Evolutionary conservation across 345 rosid genomes (phyloP), one percentile per base, ranked within the genome.

Genomic region (Acer negundo): DNA sequence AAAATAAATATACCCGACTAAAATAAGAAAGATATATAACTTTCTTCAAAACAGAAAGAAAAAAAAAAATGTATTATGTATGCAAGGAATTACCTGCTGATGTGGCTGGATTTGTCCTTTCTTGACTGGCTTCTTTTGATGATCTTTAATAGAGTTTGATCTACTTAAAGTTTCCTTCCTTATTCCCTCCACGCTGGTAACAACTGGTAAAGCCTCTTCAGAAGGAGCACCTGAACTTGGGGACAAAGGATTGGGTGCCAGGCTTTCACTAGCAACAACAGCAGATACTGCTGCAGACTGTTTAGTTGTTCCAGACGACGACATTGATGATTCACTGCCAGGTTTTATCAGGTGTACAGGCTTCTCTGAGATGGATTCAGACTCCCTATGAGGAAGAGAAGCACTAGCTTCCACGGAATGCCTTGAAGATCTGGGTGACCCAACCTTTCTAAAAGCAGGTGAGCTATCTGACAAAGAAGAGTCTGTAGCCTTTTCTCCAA

Each of bases 91-190:
- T 84, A 89, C 98, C 94, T 91, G 87, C 76, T 80, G 77, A 62
- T 67, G 83, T 38, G 73, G 81, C 65, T 78, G 87, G 47, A 72
- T 38, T 73, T 75, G 72, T 68, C 84, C 90, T 79, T 81, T 89
- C 77, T 82, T 85, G 66, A 78, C 80, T 40, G 59, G 49, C 79
- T 81, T 83, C 81, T 82, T 85, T 77, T 86, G 91, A 72, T 76
- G 72, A 78, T 91, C 88, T 79, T 90, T 87, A 4, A 82, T 84
- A 73, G 92, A 86, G 78, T 85, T 89, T 53, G 89, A 86, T 79
- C 88, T 75, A 78, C 84, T 79, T 82, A 86, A 71, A 72, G 56
- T 72, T 68, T 85, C 87, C 73, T 22, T 86, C 68, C 70, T 87
- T 73, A 82, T 77, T 24, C 62, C 83, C 28, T 87, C 94, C 74